phyloP scores from a whole-genome alignment of 345 rosid species.

The Gossypium australe region DNA sequence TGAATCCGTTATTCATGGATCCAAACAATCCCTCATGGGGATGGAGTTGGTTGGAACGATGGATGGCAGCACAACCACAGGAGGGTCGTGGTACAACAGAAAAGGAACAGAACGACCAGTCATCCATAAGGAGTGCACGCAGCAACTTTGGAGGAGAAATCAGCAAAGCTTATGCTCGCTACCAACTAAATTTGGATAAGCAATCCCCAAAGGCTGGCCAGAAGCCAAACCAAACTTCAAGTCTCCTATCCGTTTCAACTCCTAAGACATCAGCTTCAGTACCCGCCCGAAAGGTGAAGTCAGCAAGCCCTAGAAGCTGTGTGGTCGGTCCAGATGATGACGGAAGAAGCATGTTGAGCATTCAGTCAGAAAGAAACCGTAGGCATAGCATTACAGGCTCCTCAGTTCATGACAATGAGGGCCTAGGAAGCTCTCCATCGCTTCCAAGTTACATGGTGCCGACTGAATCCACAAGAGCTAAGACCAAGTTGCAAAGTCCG shows the following conservation, averaged over 20 bases:
- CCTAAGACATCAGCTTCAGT: slow-evolving; percentile 40
- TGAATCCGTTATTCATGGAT: slow-evolving; percentile 72
- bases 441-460: slow-evolving; percentile 94
- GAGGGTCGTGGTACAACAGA: slow-evolving; percentile 45
- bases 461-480: slow-evolving; percentile 83
- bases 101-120: slow-evolving; percentile 50
- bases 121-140: slow-evolving; percentile 43
- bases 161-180: slow-evolving; percentile 50
- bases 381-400: slow-evolving; percentile 77
- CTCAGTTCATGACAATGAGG: slow-evolving; percentile 61
- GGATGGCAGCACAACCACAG: slow-evolving; percentile 94
- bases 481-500: slow-evolving; percentile 59
- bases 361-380: slow-evolving; percentile 52
- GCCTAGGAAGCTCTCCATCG: slow-evolving; percentile 50
- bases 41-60: slow-evolving; percentile 97
- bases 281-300: slow-evolving; percentile 52
- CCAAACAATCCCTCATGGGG: slow-evolving; percentile 91
- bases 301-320: slow-evolving; percentile 43
- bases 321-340: slow-evolving; percentile 57
- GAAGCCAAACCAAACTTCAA: slow-evolving; percentile 42
- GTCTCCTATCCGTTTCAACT: slow-evolving; percentile 48
- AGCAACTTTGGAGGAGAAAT: slow-evolving; percentile 54
- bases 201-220: slow-evolving; percentile 60
- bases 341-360: slow-evolving; percentile 56
- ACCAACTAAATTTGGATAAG: slow-evolving; percentile 57